Percentiles rank a stretch among this genome's conserved stretches.
Evolutionary conservation across 2,329 filamentous ascomycete genomes (phyloP).

Genomic region (Diplocarpon mali): DNA sequence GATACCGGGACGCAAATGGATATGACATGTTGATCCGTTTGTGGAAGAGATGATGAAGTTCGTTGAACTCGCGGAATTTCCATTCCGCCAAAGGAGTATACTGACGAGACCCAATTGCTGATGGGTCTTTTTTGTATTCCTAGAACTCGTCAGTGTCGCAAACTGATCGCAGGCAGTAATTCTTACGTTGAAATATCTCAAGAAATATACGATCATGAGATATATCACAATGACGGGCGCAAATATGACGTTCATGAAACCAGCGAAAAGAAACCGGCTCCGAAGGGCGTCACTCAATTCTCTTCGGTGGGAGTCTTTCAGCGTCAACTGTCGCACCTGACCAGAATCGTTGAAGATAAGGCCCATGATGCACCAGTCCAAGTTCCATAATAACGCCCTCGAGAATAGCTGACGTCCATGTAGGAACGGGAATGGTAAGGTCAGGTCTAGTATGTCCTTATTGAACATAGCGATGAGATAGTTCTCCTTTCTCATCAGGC

Average conservation of each 20-base stretch:
- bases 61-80: constrained; percentile 98
- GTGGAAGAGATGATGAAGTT: constrained; percentile 83
- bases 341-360: constrained; percentile 87
- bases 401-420: constrained; percentile 75
- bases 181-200: constrained; percentile 82
- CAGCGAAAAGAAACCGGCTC: constrained; percentile 70
- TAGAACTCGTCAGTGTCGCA: constrained; percentile 27
- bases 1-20: constrained; percentile 81
- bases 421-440: constrained; percentile 74
- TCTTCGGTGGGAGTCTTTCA: constrained; percentile 72
- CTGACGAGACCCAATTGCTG: constrained; percentile 73
- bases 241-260: constrained; percentile 74
- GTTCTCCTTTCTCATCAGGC: constrained; percentile 92
- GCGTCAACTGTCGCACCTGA: constrained; percentile 75
- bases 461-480: constrained; percentile 96
- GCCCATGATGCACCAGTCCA: constrained; percentile 82
- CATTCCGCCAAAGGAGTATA: constrained; percentile 92
- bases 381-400: constrained; percentile 80
- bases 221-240: constrained; percentile 83
- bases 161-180: neutral
- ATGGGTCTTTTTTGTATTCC: constrained; percentile 93
- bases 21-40: constrained; percentile 89
- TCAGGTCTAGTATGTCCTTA: constrained; percentile 85
- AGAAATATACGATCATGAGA: constrained; percentile 79
- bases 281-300: constrained; percentile 69